A percentile compares a stretch with the other conserved stretches of the same genome.
These are phyloP conservation scores for Oryza nivara DNA, from an alignment of 176 grass and related monocot genomes.

Conservation along the genomic window DNA sequence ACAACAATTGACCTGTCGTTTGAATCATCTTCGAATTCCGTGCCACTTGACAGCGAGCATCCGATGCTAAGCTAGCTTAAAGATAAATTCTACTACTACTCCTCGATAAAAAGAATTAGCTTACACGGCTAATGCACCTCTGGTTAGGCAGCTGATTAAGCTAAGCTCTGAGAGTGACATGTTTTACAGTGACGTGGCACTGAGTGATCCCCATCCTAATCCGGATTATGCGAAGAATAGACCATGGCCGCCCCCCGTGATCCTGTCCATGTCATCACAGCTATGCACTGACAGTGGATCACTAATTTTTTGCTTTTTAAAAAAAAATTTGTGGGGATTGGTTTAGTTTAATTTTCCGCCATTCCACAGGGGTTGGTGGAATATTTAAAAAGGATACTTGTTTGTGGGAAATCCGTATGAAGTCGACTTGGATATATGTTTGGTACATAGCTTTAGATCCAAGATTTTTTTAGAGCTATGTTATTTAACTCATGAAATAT, in stretches of 20 bases:
- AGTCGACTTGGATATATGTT: background rate
- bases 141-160: constrained; percentile 42
- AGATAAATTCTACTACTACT: background rate
- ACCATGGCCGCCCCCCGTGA: background rate
- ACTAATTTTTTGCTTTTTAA: background rate
- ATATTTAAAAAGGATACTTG: background rate
- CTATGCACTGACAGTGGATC: constrained; percentile 12
- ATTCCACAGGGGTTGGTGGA: background rate
- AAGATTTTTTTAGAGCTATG: too few species aligned
- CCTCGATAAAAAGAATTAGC: constrained; percentile 17
- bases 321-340: background rate
- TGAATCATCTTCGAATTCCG: constrained; percentile 15
- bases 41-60: constrained; percentile 15
- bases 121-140: background rate
- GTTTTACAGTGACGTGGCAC: constrained; percentile 23
- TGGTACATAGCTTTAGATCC: too few species aligned
- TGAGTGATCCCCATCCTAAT: background rate
- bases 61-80: background rate
- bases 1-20: constrained; percentile 33
- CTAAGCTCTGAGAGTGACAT: background rate
- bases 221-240: constrained; percentile 44
- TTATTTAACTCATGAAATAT: too few species aligned
- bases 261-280: constrained; percentile 29
- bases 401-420: background rate
- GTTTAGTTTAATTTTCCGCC: background rate